Percentiles rank a stretch among this genome's conserved stretches.
Evolutionary conservation across 78 protist genomes (phyloP).

Genomic region (Kipferlia bialata): DNA sequence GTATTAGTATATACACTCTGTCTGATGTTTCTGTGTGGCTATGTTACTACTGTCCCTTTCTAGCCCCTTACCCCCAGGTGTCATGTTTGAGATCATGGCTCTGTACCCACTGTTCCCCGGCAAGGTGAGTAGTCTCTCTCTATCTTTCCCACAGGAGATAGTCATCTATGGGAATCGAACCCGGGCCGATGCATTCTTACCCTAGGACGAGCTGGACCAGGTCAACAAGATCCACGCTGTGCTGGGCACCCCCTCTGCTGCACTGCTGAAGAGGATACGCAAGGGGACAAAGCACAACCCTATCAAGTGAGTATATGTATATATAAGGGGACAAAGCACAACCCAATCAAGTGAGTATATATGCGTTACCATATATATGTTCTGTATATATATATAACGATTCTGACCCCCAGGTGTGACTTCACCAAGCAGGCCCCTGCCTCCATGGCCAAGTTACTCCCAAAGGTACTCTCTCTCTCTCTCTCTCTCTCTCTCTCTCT

Average conservation of each 20-base stretch:
- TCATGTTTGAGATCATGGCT: constrained; percentile 42
- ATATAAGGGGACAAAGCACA: constrained; percentile 36
- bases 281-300: constrained; percentile 31
- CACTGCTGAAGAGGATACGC: constrained; percentile 22
- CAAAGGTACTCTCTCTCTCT: too few relatives aligned
- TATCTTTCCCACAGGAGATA: too few relatives aligned
- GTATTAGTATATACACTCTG: too few relatives aligned
- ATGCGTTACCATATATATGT: too few relatives aligned
- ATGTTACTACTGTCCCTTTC: constrained; percentile 15
- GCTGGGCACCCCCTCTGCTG: constrained; percentile 60
- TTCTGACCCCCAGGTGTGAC: not conserved
- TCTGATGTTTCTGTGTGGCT: not conserved
- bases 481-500: too few relatives aligned
- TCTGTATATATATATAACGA: too few relatives aligned
- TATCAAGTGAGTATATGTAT: too few relatives aligned
- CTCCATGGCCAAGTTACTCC: not conserved
- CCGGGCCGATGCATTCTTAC: too few relatives aligned
- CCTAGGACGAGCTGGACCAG: constrained; percentile 81
- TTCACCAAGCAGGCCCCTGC: not conserved
- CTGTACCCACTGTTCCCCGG: constrained; percentile 82
- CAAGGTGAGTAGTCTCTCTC: too few relatives aligned
- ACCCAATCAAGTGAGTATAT: too few relatives aligned
- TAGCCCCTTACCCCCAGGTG: too few relatives aligned
- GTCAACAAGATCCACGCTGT: constrained; percentile 62
- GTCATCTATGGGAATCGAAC: too few relatives aligned